Evolutionary conservation across 176 grass and related monocot genomes (phyloP).

Genomic region (Carex kokanica): DNA sequence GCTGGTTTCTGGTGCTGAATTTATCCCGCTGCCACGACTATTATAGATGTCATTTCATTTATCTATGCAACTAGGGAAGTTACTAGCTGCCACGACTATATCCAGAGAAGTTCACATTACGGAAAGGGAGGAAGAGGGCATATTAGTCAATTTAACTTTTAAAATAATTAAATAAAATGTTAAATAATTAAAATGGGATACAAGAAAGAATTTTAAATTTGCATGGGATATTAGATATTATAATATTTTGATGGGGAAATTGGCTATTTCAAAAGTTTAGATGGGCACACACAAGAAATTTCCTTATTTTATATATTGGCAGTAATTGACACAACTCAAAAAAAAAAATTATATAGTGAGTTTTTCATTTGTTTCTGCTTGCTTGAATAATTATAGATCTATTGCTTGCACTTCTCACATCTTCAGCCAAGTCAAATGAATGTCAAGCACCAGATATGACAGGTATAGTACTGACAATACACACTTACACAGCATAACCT

Average conservation of each 20-base stretch:
- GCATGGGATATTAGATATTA: too few relatives aligned
- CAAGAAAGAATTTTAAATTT: too few relatives aligned
- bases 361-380: too few relatives aligned
- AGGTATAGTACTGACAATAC: conserved; percentile 28
- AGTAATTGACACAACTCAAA: not conserved
- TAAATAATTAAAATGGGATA: too few relatives aligned
- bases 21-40: conserved; percentile 40
- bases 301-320: not conserved
- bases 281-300: too few relatives aligned
- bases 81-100: too few relatives aligned
- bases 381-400: not conserved
- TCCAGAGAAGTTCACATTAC: too few relatives aligned
- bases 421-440: not conserved
- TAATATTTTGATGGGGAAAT: too few relatives aligned
- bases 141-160: too few relatives aligned
- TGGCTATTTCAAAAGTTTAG: too few relatives aligned
- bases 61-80: conserved; percentile 43
- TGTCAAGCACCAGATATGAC: conserved; percentile 12
- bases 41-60: conserved; percentile 57
- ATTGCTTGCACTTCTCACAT: not conserved
- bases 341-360: not conserved
- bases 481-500: conserved; percentile 10
- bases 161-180: too few relatives aligned
- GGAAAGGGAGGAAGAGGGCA: too few relatives aligned
- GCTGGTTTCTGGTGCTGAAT: conserved; percentile 52